Evolutionary conservation across 2,329 filamentous ascomycete species (phyloP), one percentile per base, ranked within the genome.

Genomic region (Trichophyton schoenleinii): DNA sequence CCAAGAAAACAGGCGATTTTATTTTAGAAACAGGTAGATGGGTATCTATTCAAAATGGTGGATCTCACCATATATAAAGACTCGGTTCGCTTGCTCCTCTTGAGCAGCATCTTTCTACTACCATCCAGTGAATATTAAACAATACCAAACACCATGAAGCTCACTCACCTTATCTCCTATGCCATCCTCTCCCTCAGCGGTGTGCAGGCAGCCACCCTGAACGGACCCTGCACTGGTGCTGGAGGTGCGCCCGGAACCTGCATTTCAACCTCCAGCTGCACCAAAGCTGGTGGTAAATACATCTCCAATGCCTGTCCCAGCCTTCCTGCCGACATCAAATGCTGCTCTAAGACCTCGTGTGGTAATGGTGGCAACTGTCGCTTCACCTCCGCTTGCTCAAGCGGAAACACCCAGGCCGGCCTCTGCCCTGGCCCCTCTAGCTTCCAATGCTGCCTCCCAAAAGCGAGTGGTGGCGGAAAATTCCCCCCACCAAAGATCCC

Each of bases 401-500:
- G n/a, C 4, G 20, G 49, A 22, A 61, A 61, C 34, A 57, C 28
- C n/a, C 18, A 61, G 6, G 8, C 48, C 31, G 34, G 48, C 15
- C 41, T 61, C 6, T 55, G 48, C 25, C 46, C 48, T n/a, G 48
- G 49, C 1, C 49, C 59, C 5, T 3, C 59, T 11, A 22, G 22
- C 31, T 52, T 48, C 58, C 38, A 60, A 20, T 60, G 58, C 58
- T 49, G 46, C 22, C 31, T 48, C 3, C 58, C 58, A 28, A 18
- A 18, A 36, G 34, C 9, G 11, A 20, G n/a, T 15, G 46, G 25
- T 11, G 58, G 46, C 5, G 22, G 46, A 11, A 48, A 42, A 25
- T 60, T 60, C 59, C 60, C 60, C n/a, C 31, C 31, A 4, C 60
- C 60, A 36, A 57, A 61, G 28, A 28, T 46, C 6, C 60, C 52